Conservation (phyloP, 306 rosid species). For the Prunus campanulata region DNA sequence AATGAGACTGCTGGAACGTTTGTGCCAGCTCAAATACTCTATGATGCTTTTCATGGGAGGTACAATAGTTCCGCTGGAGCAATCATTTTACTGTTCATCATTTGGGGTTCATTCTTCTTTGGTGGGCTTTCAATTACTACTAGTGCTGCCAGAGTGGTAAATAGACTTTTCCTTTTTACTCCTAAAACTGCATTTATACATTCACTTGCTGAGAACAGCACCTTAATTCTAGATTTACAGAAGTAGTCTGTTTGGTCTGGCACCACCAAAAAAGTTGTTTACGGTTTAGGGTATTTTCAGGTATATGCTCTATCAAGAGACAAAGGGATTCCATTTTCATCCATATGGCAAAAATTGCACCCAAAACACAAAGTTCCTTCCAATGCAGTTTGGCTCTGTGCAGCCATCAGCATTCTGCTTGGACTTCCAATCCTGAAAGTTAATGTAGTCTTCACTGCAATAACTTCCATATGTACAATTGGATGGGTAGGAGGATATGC, state of each 20-base stretch:
- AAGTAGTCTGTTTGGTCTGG: not conserved
- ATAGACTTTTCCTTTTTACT: not conserved
- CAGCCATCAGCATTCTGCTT: conserved; percentile 71
- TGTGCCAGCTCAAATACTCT: conserved; percentile 85
- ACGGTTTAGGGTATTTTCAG: conserved; percentile 30
- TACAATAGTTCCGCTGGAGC: conserved; percentile 68
- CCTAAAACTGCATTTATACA: not conserved
- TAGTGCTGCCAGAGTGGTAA: conserved; percentile 87
- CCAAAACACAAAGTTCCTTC: conserved; percentile 77
- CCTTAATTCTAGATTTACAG: not conserved
- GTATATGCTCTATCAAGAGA: conserved; percentile 88
- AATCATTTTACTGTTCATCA: conserved; percentile 55
- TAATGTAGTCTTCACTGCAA: conserved; percentile 72
- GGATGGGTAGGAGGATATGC: conserved; percentile 95
- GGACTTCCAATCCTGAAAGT: conserved; percentile 77
- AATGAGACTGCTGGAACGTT: conserved; percentile 81
- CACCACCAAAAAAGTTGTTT: not conserved
- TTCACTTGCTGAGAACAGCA: not conserved
- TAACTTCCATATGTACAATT: conserved; percentile 70
- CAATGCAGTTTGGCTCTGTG: conserved; percentile 89
- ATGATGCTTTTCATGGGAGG: conserved; percentile 87
- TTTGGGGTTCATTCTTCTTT: conserved; percentile 89
- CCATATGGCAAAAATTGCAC: conserved; percentile 63
- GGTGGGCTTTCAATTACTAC: conserved; percentile 88
- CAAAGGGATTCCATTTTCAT: conserved; percentile 69